Evolutionary conservation across 2,329 filamentous ascomycete genomes (phyloP).

Genomic region (Corniculantispora saksenae): DNA sequence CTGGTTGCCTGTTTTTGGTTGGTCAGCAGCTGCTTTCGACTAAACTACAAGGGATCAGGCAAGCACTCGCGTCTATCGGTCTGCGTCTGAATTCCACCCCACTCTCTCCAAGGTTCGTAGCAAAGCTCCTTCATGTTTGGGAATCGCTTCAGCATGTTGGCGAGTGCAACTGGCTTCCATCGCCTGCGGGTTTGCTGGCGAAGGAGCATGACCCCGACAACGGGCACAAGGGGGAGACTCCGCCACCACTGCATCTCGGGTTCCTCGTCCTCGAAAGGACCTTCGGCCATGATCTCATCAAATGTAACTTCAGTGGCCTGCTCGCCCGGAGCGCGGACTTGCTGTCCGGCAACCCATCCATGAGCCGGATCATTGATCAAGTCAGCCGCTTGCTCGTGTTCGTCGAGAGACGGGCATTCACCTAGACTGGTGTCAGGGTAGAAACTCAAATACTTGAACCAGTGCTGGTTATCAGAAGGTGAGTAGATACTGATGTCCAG

Average conservation of each 20-base stretch:
- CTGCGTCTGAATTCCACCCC: constrained; percentile 19
- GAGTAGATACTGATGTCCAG: constrained; percentile 42
- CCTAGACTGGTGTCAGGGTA: constrained; percentile 22
- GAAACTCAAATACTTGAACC: constrained; percentile 37
- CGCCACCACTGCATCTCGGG: constrained; percentile 35
- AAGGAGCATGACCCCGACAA: constrained; percentile 35
- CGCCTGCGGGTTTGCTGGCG: constrained; percentile 39
- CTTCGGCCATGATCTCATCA: constrained; percentile 32
- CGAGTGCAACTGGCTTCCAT: constrained; percentile 35
- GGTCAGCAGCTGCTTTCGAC: constrained; percentile 24
- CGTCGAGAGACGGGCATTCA: constrained; percentile 17
- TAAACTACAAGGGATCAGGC: constrained; percentile 9
- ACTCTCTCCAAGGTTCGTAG: constrained; percentile 42
- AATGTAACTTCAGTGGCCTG: constrained; percentile 27
- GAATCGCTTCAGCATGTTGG: constrained; percentile 36
- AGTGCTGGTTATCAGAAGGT: constrained; percentile 36
- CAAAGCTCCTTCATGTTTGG: constrained; percentile 38
- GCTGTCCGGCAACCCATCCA: constrained; percentile 32
- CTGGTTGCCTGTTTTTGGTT: constrained; percentile 16
- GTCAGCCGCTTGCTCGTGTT: constrained; percentile 22
- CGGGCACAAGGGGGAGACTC: constrained; percentile 35
- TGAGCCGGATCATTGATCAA: constrained; percentile 30
- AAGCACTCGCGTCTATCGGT: constrained; percentile 34
- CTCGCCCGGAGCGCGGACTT: constrained; percentile 22
- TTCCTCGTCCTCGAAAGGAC: constrained; percentile 30